These are phyloP conservation scores for Blastomyces gilchristii DNA, from an alignment of 2,329 filamentous ascomycete species.

Conservation along the genomic window DNA sequence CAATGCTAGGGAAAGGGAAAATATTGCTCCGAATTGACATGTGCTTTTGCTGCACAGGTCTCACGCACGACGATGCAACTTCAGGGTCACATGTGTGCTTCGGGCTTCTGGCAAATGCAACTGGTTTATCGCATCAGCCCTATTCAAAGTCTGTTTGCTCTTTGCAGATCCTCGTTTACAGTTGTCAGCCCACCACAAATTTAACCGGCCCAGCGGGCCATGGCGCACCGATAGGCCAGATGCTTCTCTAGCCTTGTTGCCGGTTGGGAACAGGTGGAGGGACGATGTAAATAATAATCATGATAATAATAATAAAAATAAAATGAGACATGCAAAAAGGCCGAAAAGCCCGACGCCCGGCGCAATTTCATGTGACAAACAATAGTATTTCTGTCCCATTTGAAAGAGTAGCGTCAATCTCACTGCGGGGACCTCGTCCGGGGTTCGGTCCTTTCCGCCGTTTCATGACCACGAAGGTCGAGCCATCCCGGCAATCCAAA, in stretches of 20 bases:
- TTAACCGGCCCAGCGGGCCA: background rate
- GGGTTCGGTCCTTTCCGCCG: background rate
- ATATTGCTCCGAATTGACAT: background rate
- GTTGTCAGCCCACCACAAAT: background rate
- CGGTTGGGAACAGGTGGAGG: background rate
- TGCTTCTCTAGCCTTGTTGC: background rate
- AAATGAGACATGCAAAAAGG: background rate
- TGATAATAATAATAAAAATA: background rate
- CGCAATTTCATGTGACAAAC: background rate
- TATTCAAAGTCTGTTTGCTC: background rate
- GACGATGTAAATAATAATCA: background rate
- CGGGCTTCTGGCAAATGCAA: background rate
- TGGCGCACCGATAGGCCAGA: background rate
- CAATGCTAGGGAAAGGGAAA: background rate
- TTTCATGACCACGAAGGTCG: background rate
- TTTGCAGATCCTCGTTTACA: background rate
- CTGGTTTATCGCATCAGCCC: conserved; percentile 1
- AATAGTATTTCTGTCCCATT: background rate
- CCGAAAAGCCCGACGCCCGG: background rate
- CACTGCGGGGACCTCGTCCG: background rate
- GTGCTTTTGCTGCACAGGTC: background rate
- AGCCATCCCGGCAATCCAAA: background rate
- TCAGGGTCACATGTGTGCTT: background rate
- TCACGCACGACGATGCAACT: conserved; percentile 2
- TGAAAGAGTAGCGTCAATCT: background rate